These are phyloP conservation scores for Salvia sclarea DNA, from an alignment of 305 asterid genomes.

Conservation along the genomic window DNA sequence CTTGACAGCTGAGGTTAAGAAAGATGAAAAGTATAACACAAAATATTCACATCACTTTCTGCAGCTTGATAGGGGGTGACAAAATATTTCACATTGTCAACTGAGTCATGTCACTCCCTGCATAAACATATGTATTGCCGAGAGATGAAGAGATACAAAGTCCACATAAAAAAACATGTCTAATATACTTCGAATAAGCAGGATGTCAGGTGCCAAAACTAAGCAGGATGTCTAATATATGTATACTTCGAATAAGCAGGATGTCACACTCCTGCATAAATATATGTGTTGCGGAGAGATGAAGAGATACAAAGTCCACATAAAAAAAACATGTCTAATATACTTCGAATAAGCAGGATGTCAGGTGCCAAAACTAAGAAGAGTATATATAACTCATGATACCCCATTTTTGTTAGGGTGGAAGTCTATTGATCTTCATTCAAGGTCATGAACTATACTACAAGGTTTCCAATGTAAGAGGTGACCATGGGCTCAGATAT, in stretches of 20 bases:
- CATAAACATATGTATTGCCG: neutral
- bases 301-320: neutral
- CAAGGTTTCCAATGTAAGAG: constrained; percentile 3
- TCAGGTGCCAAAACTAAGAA: constrained; percentile 12
- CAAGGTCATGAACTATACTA: constrained; percentile 10
- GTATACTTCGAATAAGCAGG: constrained; percentile 5
- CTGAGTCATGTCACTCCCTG: constrained; percentile 11
- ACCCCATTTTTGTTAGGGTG: too few relatives aligned
- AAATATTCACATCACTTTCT: constrained; percentile 10
- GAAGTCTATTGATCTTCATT: neutral
- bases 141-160: neutral
- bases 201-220: too few relatives aligned
- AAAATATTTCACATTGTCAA: constrained; percentile 11
- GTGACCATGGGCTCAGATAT: neutral
- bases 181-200: neutral
- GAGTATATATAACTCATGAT: neutral
- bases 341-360: constrained; percentile 6
- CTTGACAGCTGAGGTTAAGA: constrained; percentile 61
- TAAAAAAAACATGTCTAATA: neutral
- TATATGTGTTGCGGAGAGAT: constrained; percentile 1
- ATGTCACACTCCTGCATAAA: constrained; percentile 15
- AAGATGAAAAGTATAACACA: constrained; percentile 20
- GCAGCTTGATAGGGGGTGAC: constrained; percentile 5
- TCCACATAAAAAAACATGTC: neutral
- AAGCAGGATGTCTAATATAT: too few relatives aligned